Percentiles rank a stretch among this genome's conserved stretches.
These are phyloP conservation scores for Aphelidium insulamus DNA, from an alignment of 371 early-diverging fungal species.

Conservation along the genomic window DNA sequence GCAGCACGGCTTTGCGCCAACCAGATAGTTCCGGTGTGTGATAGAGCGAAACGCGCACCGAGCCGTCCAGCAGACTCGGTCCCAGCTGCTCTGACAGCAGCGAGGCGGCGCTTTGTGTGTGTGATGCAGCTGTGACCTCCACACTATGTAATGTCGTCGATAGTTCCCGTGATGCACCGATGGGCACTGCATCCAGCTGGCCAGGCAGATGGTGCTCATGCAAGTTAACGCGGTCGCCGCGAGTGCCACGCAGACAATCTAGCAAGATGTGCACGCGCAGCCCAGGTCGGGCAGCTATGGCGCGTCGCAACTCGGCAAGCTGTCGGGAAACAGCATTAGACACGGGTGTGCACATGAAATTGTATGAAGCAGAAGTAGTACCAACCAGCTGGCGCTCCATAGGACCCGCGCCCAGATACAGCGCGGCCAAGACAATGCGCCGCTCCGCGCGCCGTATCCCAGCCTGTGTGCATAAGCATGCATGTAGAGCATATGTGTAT, in stretches of 20 bases:
- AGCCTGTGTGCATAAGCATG: slow-evolving; percentile 9
- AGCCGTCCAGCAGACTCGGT: too few relatives aligned
- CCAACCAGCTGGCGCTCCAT: slow-evolving; percentile 50
- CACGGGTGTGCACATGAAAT: neutral
- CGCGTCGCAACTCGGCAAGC: slow-evolving; percentile 28
- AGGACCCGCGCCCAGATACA: slow-evolving; percentile 75
- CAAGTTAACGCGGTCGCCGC: too few relatives aligned
- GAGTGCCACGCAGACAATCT: slow-evolving; percentile 70
- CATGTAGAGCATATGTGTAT: neutral
- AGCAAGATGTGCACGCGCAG: slow-evolving; percentile 47
- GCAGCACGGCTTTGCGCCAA: slow-evolving; percentile 38
- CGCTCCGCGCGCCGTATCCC: slow-evolving; percentile 37
- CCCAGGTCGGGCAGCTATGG: slow-evolving; percentile 19
- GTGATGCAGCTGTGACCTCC: too few relatives aligned
- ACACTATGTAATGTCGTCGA: too few relatives aligned
- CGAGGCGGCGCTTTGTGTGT: slow-evolving; percentile 39
- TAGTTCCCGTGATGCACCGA: too few relatives aligned
- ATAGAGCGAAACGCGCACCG: slow-evolving; percentile 46
- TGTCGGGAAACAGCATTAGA: slow-evolving; percentile 5
- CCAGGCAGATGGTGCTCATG: too few relatives aligned
- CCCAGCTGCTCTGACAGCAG: slow-evolving; percentile 36
- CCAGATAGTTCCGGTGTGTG: slow-evolving; percentile 65
- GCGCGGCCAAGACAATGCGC: slow-evolving; percentile 55
- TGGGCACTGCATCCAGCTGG: too few relatives aligned
- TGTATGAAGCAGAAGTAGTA: neutral